These are phyloP conservation scores for Blakeslea trispora DNA, from an alignment of 371 early-diverging fungal genomes.

Conservation along the genomic window DNA sequence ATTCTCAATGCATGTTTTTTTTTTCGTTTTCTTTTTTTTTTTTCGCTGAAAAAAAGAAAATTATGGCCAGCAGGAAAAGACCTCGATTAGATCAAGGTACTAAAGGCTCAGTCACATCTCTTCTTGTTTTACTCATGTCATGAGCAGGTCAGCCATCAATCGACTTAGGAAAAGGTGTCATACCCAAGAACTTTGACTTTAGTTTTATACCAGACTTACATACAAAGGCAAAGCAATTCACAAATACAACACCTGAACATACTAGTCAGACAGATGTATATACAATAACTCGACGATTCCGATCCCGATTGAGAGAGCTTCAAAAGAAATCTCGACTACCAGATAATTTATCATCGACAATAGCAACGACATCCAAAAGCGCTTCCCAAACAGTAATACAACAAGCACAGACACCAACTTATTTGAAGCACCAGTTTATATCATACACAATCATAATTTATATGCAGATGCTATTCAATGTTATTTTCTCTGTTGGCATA, in stretches of 20 bases:
- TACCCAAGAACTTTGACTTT: constrained; percentile 18
- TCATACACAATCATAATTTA: constrained; percentile 45
- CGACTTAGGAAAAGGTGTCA: background rate
- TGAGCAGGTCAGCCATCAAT: background rate
- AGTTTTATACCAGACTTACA: constrained; percentile 26
- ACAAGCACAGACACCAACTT: constrained; percentile 6
- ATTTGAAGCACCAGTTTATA: constrained; percentile 26
- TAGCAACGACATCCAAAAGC: background rate
- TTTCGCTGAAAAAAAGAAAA: background rate
- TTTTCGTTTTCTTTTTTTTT: background rate
- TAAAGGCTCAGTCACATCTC: too few species aligned
- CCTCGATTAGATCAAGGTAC: background rate
- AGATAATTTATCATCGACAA: background rate
- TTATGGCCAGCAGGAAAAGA: background rate
- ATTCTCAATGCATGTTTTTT: background rate
- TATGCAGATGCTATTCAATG: constrained; percentile 63
- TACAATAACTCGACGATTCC: constrained; percentile 17
- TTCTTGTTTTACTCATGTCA: background rate
- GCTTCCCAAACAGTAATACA: background rate
- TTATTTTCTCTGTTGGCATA: constrained; percentile 51
- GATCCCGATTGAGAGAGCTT: constrained; percentile 8
- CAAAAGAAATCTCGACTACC: background rate
- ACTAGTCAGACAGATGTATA: constrained; percentile 1
- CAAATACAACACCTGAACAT: background rate
- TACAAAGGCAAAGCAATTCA: constrained; percentile 22